Evolutionary conservation across 192 early-diverging fungal species (phyloP), one percentile per base, ranked within the genome.

Genomic region (Dimargaris cristalligena): DNA sequence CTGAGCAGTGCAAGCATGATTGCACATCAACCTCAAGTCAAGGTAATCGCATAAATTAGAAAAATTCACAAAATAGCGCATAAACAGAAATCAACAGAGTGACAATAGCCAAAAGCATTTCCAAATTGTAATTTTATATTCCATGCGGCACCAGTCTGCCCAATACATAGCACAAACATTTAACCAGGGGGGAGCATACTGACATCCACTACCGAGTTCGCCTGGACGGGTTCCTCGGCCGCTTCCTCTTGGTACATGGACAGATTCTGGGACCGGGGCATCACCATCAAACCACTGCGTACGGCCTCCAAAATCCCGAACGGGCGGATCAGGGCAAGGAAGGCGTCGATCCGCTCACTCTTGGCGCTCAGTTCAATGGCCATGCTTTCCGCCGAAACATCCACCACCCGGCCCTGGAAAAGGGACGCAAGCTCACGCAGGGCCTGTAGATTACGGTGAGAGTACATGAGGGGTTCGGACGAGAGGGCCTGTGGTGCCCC

Each of bases 291-390:
- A 63, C 93, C 94, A 35, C 86, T 90, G 62, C 95, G 79, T 26
- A 90, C 84, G 4, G 86, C 90, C 68, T 98, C 95, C 57, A 98
- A 74, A 60, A 98, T 87, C 33, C 95, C 95, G 65, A 89, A 96
- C 13, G 95, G 95, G 60, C 89, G 87, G 59, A 92, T 76, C 18
- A 98, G 77, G 66, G 91, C 89, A 56, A 98, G 70, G 71, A 98
- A 94, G 4, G 92, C 78, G 70, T 93, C 88, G 28, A 98, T 71
- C 55, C 92, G 79, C 44, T 80, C 76, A 34, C 88, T 80, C 71
- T 91, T 95, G 49, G 92, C 90, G 51, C 80, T 84, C 45, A 96
- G 65, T 65, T 95, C 90, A 18, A 96, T 71, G n/a, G 93, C 80
- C 2, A 87, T 73, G 35, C 79, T 80, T 62, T 92, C 91, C 59